Percentiles rank a stretch among this genome's conserved stretches.
These are phyloP conservation scores for Linderina pennispora DNA, from an alignment of 192 early-diverging fungal species.

Conservation along the genomic window DNA sequence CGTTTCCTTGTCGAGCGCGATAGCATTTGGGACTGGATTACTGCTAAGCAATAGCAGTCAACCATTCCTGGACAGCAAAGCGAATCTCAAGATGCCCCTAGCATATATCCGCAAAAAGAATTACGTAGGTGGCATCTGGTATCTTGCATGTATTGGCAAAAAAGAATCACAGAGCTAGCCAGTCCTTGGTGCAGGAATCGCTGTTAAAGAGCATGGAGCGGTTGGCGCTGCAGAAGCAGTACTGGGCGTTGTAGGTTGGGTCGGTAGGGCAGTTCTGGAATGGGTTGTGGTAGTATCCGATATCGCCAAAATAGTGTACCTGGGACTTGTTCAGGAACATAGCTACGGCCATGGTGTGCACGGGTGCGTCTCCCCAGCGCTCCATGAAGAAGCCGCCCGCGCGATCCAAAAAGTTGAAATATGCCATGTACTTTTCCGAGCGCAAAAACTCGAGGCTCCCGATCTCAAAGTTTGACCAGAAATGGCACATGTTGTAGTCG, in stretches of 20 bases:
- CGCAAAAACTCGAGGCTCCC: slow-evolving; percentile 54
- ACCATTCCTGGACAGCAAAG: no score
- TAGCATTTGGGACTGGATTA: no score
- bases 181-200: slow-evolving; percentile 26
- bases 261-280: slow-evolving; percentile 41
- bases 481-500: slow-evolving; percentile 71
- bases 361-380: slow-evolving; percentile 49
- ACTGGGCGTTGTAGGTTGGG: slow-evolving; percentile 46
- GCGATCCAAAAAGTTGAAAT: slow-evolving; percentile 53
- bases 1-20: no score
- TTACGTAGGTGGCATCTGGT: no score
- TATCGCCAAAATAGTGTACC: slow-evolving; percentile 63
- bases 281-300: slow-evolving; percentile 54
- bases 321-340: slow-evolving; percentile 51
- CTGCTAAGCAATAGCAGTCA: no score
- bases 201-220: slow-evolving; percentile 16
- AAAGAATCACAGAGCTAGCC: slow-evolving; percentile 30
- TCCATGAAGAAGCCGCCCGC: slow-evolving; percentile 58
- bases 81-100: no score
- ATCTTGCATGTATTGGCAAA: no score
- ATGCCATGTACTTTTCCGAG: slow-evolving; percentile 47
- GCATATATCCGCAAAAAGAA: no score
- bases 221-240: slow-evolving; percentile 31
- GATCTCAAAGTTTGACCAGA: slow-evolving; percentile 86
- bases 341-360: slow-evolving; percentile 57